Conservation (phyloP, 2,329 filamentous ascomycete genomes). For the Penicillium sp. region DNA sequence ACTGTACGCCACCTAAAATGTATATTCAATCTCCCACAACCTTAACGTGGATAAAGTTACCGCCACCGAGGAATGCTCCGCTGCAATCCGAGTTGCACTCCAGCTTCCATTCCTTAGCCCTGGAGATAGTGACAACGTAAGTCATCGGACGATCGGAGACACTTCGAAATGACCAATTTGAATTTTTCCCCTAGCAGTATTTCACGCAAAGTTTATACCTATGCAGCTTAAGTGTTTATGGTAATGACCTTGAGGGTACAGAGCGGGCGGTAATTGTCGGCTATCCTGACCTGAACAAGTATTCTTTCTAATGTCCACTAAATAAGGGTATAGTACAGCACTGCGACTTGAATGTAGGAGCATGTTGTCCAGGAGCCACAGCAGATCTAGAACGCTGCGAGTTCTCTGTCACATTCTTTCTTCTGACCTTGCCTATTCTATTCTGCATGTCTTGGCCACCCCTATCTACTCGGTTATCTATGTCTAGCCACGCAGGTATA, state of each 20-base stretch:
- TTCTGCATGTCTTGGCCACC: not conserved
- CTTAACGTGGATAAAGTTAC: constrained; percentile 9
- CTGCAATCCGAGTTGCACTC: not conserved
- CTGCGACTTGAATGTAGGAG: not conserved
- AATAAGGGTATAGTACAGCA: no score
- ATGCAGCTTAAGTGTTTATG: no score
- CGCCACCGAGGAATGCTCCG: not conserved
- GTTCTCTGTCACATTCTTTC: not conserved
- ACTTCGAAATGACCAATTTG: not conserved
- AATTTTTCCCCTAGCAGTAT: not conserved
- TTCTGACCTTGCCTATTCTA: not conserved
- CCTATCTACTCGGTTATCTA: not conserved
- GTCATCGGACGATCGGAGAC: not conserved
- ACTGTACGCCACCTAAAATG: not conserved
- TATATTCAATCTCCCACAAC: not conserved
- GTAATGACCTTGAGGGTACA: no score
- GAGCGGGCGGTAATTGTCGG: no score
- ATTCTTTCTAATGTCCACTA: no score
- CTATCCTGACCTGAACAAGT: no score
- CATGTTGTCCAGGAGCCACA: not conserved
- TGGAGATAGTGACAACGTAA: not conserved
- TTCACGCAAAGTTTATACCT: not conserved
- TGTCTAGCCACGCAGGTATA: not conserved
- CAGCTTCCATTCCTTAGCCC: not conserved
- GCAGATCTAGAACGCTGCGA: not conserved